phyloP scores from a whole-genome alignment of 139 green algal species.

The Closterium sp. region DNA sequence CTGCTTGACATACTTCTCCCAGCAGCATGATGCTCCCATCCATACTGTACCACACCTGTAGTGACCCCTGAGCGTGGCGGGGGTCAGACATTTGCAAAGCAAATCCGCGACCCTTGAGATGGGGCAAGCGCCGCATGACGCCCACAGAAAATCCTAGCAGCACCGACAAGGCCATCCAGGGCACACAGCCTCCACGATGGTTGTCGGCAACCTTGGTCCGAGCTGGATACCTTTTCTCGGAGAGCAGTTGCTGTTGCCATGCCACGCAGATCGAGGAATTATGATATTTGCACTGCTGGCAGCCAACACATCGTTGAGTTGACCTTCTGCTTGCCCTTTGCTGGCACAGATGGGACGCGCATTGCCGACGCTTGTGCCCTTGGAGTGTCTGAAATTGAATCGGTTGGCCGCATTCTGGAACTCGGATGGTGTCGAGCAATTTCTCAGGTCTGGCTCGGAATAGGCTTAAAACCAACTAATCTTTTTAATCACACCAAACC shows the following conservation, averaged over 20 bases:
- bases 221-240: not conserved
- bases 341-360: too few relatives aligned
- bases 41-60: not conserved
- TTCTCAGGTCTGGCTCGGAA: too few relatives aligned
- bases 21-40: not conserved
- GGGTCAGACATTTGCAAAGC: not conserved
- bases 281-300: not conserved
- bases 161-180: not conserved
- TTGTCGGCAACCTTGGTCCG: not conserved
- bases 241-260: not conserved
- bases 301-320: not conserved
- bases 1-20: not conserved
- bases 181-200: not conserved
- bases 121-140: not conserved
- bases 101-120: not conserved
- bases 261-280: not conserved
- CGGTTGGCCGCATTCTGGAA: too few relatives aligned
- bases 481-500: too few relatives aligned
- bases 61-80: not conserved
- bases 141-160: not conserved
- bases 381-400: too few relatives aligned
- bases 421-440: too few relatives aligned
- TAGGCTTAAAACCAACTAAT: too few relatives aligned
- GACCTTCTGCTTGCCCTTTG: not conserved
- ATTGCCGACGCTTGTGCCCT: too few relatives aligned